Base-by-base conservation (phyloP, 1,139 yeast species). In the Kodamaea sp. region DNA sequence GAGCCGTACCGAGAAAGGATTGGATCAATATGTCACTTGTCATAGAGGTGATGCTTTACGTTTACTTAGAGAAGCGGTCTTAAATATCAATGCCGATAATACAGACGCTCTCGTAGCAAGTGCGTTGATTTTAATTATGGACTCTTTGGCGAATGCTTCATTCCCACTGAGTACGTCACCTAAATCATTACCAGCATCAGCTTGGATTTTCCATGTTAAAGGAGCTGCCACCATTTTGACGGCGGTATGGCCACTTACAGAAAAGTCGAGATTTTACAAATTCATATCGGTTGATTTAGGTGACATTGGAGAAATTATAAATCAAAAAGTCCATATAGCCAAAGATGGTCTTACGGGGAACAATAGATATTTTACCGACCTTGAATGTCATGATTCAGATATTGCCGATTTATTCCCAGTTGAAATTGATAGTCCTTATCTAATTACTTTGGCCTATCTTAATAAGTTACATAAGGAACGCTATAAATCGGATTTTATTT, bases 201-300 rank as follows among this genome's bases (percentile, higher is more conserved):
- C 97, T 0, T 90, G 97, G 97, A 82, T 90, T 41, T 92, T 88
- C 67, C 97, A 90, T 57, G 97, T 90, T 9, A 86, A 94, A 53
- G 97, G 97, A 20, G 96, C 97, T 0, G 96, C 96, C 4, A 90
- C 97, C 0, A 90, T 90, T 35, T 68, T 90, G 41, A 85, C 96
- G 1, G 95, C 97, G 1, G 96, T 89, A 10, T 89, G 97, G 86
- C 96, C 96, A 3, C 67, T 89, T 39, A 87, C 94, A 10, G 90
- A 85, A 47, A 73, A 81, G 6, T 82, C 88, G 9, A 62, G 88
- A 37, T 84, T 84, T 57, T 79, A 81, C 58, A 81, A 83, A 57
- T 79, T 84, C 49, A 84, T 84, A 24, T 78, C 87, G n/a, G 88
- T 85, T 10, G 92, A 84, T 57, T 65, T 84, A 40, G 82, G 85